These are phyloP conservation scores for Ogataea methylovora DNA, from an alignment of 805 yeast species.

Conservation along the genomic window DNA sequence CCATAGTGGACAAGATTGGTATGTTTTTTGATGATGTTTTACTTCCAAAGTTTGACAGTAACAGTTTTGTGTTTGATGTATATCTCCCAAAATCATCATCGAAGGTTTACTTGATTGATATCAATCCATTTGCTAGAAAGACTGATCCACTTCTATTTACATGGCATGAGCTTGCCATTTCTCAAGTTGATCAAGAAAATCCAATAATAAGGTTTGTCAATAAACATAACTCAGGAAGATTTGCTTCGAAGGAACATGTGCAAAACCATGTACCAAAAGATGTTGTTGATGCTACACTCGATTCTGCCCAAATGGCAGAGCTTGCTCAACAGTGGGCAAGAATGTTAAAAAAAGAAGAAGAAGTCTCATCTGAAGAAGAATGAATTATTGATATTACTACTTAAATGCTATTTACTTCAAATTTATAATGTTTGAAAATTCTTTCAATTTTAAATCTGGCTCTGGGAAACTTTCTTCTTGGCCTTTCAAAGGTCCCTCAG, in stretches of 20 bases:
- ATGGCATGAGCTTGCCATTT: conserved; percentile 68
- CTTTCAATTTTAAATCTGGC: no score
- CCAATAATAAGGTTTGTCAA: conserved; percentile 61
- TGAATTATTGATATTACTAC: no score
- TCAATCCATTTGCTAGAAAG: conserved; percentile 75
- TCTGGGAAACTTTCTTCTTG: conserved; percentile 35
- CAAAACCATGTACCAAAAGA: conserved; percentile 91
- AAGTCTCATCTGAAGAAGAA: neutral
- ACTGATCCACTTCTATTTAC: conserved; percentile 75
- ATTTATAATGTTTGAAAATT: no score
- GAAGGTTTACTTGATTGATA: conserved; percentile 65
- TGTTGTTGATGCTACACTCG: conserved; percentile 74
- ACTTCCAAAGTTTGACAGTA: conserved; percentile 42
- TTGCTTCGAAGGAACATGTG: conserved; percentile 75
- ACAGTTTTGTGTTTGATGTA: conserved; percentile 65
- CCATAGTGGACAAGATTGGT: conserved; percentile 40
- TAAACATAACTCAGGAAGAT: conserved; percentile 63
- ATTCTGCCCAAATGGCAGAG: conserved; percentile 63
- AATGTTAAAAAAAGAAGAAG: conserved; percentile 11
- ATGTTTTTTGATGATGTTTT: conserved; percentile 46
- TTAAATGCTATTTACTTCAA: no score
- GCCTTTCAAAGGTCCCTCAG: conserved; percentile 36
- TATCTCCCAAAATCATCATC: conserved; percentile 73
- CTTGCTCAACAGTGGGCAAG: conserved; percentile 52
- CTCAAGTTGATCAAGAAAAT: conserved; percentile 24